These are phyloP conservation scores for Pinus albicaulis DNA, from an alignment of 75 land plant genomes.

Conservation along the genomic window DNA sequence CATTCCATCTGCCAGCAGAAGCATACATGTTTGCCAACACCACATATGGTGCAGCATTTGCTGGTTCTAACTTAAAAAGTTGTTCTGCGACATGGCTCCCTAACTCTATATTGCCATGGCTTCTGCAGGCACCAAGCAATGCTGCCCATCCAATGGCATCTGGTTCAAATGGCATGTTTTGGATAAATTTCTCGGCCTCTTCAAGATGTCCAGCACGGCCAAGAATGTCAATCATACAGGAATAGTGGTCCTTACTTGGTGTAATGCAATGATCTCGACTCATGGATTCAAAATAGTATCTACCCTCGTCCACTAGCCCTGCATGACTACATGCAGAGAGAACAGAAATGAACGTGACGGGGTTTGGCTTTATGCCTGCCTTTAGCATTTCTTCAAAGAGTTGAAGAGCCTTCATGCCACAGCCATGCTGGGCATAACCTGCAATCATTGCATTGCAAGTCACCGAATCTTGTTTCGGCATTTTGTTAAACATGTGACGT, in stretches of 20 bases:
- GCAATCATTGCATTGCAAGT: slow-evolving; percentile 64
- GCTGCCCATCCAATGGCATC: too few relatives aligned
- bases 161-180: too few relatives aligned
- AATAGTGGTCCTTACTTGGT: slow-evolving; percentile 43
- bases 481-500: slow-evolving; percentile 38
- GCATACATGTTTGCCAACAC: too few relatives aligned
- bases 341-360: slow-evolving; percentile 53
- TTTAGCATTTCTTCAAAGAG: slow-evolving; percentile 49
- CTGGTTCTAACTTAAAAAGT: too few relatives aligned
- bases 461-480: slow-evolving; percentile 41
- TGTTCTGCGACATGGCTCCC: too few relatives aligned
- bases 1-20: too few relatives aligned
- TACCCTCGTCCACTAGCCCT: slow-evolving; percentile 48
- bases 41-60: too few relatives aligned
- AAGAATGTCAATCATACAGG: slow-evolving; percentile 57
- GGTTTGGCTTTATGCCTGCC: slow-evolving; percentile 33
- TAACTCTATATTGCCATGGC: too few relatives aligned
- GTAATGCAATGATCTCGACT: slow-evolving; percentile 24
- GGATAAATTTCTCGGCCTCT: slow-evolving; percentile 39
- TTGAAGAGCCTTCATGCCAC: slow-evolving; percentile 37
- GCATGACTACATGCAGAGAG: slow-evolving; percentile 63
- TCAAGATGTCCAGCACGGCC: slow-evolving; percentile 46
- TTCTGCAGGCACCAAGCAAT: too few relatives aligned
- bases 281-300: slow-evolving; percentile 38
- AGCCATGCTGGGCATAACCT: slow-evolving; percentile 52